phyloP scores from a whole-genome alignment of 2,329 filamentous ascomycete species.

The Achaetomium macrosporum region DNA sequence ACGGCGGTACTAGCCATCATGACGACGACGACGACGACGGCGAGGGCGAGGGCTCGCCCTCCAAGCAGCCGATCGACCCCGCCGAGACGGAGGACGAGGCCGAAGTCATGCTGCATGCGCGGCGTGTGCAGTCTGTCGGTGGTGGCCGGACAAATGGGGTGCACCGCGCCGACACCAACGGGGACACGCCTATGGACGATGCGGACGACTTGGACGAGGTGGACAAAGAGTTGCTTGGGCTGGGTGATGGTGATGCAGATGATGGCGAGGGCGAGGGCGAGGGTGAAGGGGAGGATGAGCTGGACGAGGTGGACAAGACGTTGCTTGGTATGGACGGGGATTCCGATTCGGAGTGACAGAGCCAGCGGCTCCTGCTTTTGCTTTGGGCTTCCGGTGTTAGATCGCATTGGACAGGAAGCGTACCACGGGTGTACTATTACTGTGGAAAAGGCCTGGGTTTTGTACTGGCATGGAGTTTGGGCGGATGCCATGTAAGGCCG shows the following conservation, averaged over 20 bases:
- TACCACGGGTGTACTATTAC: background rate
- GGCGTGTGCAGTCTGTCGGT: conserved; percentile 5
- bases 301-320: conserved; percentile 35
- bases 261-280: conserved; percentile 30
- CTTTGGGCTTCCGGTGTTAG: background rate
- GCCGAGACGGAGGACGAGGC: conserved; percentile 29
- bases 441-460: background rate
- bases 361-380: background rate
- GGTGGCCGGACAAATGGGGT: conserved; percentile 29
- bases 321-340: conserved; percentile 31
- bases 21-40: conserved; percentile 26
- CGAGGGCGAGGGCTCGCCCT: conserved; percentile 26
- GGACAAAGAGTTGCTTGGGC: conserved; percentile 45
- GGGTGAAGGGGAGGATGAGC: conserved; percentile 41
- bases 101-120: conserved; percentile 16
- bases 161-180: conserved; percentile 31
- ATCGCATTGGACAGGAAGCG: background rate
- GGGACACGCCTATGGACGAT: conserved; percentile 41
- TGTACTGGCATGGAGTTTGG: conserved; percentile 2
- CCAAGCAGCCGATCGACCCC: conserved; percentile 21
- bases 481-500: background rate
- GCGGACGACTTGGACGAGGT: conserved; percentile 50
- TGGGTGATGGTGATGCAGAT: conserved; percentile 36
- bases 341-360: conserved; percentile 30
- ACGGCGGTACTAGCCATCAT: conserved; percentile 24